Conservation (phyloP, 1,139 yeast genomes). For the Geotrichum fermentans region DNA sequence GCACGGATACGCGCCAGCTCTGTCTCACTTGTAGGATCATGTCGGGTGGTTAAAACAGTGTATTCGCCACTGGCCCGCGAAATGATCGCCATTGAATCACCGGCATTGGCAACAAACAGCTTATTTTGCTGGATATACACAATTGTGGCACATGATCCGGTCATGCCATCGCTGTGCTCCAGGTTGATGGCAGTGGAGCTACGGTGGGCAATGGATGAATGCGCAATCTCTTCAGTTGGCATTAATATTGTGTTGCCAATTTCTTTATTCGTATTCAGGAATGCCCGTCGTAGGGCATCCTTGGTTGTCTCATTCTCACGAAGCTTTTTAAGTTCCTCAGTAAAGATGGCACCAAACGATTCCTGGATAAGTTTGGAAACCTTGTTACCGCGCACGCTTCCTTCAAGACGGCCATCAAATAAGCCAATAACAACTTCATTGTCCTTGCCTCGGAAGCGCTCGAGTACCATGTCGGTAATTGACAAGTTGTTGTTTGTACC, state of each 20-base stretch:
- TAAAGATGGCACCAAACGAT: constrained; percentile 56
- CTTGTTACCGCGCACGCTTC: constrained; percentile 41
- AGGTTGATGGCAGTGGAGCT: constrained; percentile 35
- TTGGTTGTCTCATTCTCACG: constrained; percentile 43
- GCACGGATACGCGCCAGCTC: constrained; percentile 87
- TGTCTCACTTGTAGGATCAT: constrained; percentile 72
- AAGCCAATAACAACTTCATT: constrained; percentile 68
- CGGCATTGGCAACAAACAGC: constrained; percentile 80
- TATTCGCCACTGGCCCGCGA: constrained; percentile 81
- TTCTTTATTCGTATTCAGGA: constrained; percentile 74
- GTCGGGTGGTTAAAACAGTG: constrained; percentile 65
- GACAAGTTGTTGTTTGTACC: constrained; percentile 67
- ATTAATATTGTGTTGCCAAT: constrained; percentile 50
- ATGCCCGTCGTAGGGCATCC: constrained; percentile 75
- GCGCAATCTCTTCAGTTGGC: constrained; percentile 35
- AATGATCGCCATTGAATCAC: constrained; percentile 80
- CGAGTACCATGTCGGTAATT: constrained; percentile 79
- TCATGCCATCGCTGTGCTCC: constrained; percentile 54
- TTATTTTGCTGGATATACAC: constrained; percentile 67
- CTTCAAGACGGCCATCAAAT: constrained; percentile 75
- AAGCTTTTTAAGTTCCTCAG: constrained; percentile 56
- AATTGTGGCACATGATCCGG: constrained; percentile 83
- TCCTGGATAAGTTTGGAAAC: constrained; percentile 77
- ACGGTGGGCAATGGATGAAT: constrained; percentile 35
- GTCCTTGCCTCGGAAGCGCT: constrained; percentile 83